Base-by-base conservation (phyloP, 2,329 filamentous ascomycete genomes). In the Venturia carpophila region DNA sequence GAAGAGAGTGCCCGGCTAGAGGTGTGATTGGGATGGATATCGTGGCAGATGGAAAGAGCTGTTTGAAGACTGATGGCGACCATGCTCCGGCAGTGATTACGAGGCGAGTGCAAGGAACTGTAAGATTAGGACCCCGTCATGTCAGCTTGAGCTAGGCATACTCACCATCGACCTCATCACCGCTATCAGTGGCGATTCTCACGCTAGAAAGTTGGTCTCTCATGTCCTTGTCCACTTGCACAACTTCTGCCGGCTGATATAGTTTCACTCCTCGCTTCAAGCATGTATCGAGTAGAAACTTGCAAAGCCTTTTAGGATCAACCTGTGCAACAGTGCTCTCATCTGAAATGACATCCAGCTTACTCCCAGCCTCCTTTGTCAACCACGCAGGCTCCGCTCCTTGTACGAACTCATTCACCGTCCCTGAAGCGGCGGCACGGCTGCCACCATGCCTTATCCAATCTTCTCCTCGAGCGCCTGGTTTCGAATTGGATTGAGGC, bases 31-130 rank as follows among this genome's bases (percentile, higher is more conserved):
- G 83, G 21, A 92, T 75, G 10, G 77, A 72, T 1, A 80, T 71
- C 2, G 70, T 71, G 0, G 87, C 81, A 0, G 73, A 70, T 0
- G 84, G 84, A 71, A 93, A 92, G 17, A 93, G 80, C 0, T 78
- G 76, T 2, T 76, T 69, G 71, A 91, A 88, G n/a, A 90, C 84
- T 39, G 76, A 75, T 0, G 84, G 81, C 0, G 88, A 88, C 90
- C 90, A 93, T 3, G 85, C 83, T 3, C 90, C 90, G 0, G 88
- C 83, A 0, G 87, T 78, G 67, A 93, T 80, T 17, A 92, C 76
- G 30, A 93, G 73, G 13, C 83, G 82, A 0, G 82, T 84, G 70
- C 88, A 90, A 0, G 86, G 81, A 2, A 92, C 75, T 76, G 64
- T 34, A 17, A 55, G 52, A 41, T 41, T 2, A 49, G 24, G 17